Evolutionary conservation across 768 basidiomycete genomes (phyloP), one percentile per base, ranked within the genome.

Genomic region (Sistotremastrum niveocremeum): DNA sequence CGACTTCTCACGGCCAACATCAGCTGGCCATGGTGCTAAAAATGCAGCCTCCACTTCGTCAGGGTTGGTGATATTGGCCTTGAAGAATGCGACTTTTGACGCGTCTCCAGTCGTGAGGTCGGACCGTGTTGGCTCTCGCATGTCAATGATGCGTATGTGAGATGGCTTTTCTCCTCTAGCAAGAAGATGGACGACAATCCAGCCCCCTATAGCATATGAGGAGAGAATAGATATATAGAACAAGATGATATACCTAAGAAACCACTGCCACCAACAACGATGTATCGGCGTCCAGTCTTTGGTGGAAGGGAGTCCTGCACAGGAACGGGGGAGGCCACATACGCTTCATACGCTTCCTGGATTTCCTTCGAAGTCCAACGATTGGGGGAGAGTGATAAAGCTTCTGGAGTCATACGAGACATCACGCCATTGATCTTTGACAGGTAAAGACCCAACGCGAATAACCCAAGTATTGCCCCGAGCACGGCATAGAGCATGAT

Each of bases 221-320:
- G 43, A 37, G 39, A 43, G 40, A 44, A 7, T 28, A 12, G n/a
- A 31, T 4, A 35, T 33, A 9, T 28, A 40, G 4, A 1, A 7
- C 44, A 7, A 6, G 39, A 37, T 44, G 32, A 20, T 46, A 7
- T 39, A 29, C 44, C 5, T 10, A 30, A 5, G 20, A 37, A 39
- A 71, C 74, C 50, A 56, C 82, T 81, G 53, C 84, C 84, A 46
- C 84, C 84, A 35, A 82, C 71, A 4, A 87, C 69, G 48, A 86
- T 83, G 57, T 87, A 86, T 42, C 77, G 68, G 46, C 84, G 69
- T 12, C 81, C 82, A 0, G 84, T 87, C 59, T 67, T 77, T 3
- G 75, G 75, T 4, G 81, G 79, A 30, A 84, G 59, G 46, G 76
- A 66, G 39, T 70, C 65, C 5, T 64, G 51, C 36, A 68, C 61